A percentile compares a stretch with the other conserved stretches of the same genome.
Conservation (phyloP, 352 stramenopile species). For the Pythium grandisporangium region DNA sequence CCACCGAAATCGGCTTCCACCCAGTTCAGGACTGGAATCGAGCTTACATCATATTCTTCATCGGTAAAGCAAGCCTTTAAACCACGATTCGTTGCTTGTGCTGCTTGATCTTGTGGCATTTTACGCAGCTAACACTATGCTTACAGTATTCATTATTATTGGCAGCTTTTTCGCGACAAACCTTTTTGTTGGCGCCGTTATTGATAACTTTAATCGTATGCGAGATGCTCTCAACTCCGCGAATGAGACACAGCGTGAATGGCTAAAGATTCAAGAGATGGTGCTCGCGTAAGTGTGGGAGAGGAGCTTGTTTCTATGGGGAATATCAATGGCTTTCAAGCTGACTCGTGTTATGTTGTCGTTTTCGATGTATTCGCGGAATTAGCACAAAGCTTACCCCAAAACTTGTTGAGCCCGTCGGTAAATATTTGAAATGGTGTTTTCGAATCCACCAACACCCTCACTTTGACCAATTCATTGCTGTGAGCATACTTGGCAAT, state of each 20-base stretch:
- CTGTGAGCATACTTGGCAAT: slow-evolving; percentile 24
- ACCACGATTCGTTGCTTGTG: too few relatives aligned
- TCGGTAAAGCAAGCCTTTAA: slow-evolving; percentile 29
- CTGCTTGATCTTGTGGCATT: too few relatives aligned
- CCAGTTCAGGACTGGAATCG: slow-evolving; percentile 63
- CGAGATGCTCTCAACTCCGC: slow-evolving; percentile 30
- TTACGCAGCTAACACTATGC: too few relatives aligned
- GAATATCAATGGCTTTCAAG: too few relatives aligned
- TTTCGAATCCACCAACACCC: slow-evolving; percentile 23
- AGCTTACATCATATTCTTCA: slow-evolving; percentile 64
- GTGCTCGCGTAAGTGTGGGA: slow-evolving; percentile 19
- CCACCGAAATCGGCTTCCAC: slow-evolving; percentile 50
- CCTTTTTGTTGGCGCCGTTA: slow-evolving; percentile 82
- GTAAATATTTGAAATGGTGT: slow-evolving; percentile 14
- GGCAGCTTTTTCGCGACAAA: slow-evolving; percentile 84
- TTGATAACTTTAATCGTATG: slow-evolving; percentile 83
- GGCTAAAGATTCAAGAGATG: slow-evolving; percentile 40
- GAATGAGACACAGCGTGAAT: slow-evolving; percentile 64
- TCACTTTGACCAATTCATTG: slow-evolving; percentile 20
- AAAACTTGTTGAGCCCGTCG: slow-evolving; percentile 14
- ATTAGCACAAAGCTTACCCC: slow-evolving; percentile 19
- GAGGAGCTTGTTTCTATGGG: too few relatives aligned
- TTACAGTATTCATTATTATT: slow-evolving; percentile 71
- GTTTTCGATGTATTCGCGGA: too few relatives aligned
- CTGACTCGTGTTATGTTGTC: too few relatives aligned